Evolutionary conservation across 192 early-diverging fungal genomes (phyloP), one percentile per base, ranked within the genome.

Genomic region (Phycomyces blakesleeanus): DNA sequence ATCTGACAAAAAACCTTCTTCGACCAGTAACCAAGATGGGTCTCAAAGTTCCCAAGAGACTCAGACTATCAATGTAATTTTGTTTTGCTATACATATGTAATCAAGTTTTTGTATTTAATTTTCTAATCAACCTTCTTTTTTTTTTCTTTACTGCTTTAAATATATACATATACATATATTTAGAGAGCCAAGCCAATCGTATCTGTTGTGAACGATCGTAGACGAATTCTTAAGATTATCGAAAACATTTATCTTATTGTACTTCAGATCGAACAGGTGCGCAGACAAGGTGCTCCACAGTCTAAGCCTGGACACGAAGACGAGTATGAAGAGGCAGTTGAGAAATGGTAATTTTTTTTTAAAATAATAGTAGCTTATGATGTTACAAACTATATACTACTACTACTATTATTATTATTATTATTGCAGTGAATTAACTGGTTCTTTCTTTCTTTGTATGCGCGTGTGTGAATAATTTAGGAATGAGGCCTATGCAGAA

Each of bases 241-340:
- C 51, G 96, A 98, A 72, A 83, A 82, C 38, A 83, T 93, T 9
- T 97, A 93, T 68, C 74, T 78, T 0, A 79, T 73, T 49, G 88
- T 98, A 12, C 71, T 97, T 56, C 81, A 85, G 6, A 63, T 98
- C 55, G 96, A 98, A 73, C 86, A 91, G 64, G 74, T 93, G 67
- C 80, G 92, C 24, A 79, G 96, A 59, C 84, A 87, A 67, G 84
- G 84, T 49, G 79, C 80, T 29, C 66, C 75, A 26, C 21, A 57
- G n/a, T 64, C 77, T n/a, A 70, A 78, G 50, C 74, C 81, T n/a
- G 73, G 69, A 18, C 76, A 82, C 29, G 83, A 80, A 20, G 81
- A 82, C 34, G 70, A 75, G 26, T 25, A 59, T 15, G 40, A 53
- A 27, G 44, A 57, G 25, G 27, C 15, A 20, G 27, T 44, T 34